Percentiles rank a stretch among this genome's conserved stretches.
These are phyloP conservation scores for Sordaria brevicollis DNA, from an alignment of 495 filamentous ascomycete genomes.

Conservation along the genomic window DNA sequence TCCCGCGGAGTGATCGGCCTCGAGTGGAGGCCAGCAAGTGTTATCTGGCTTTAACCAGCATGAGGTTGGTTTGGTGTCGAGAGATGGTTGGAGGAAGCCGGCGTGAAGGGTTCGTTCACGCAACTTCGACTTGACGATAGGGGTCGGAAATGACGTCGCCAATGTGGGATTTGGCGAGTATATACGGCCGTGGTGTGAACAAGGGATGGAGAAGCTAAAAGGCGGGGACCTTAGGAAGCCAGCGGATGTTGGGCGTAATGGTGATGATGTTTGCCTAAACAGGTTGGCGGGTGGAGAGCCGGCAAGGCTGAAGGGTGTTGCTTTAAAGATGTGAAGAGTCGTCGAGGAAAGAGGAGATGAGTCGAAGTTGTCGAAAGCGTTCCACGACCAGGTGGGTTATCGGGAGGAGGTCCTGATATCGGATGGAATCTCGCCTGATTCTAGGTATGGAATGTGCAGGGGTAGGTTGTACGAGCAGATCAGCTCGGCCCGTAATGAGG, in stretches of 20 bases:
- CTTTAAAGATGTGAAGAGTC: not conserved
- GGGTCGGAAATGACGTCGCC: not conserved
- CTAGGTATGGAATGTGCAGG: not conserved
- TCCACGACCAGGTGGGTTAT: not conserved
- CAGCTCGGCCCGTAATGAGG: not conserved
- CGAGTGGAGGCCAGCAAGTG: constrained; percentile 37
- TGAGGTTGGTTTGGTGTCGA: constrained; percentile 14
- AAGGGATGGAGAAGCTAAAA: not conserved
- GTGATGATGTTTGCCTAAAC: not conserved
- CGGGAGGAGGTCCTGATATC: not conserved
- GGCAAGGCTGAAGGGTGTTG: not conserved
- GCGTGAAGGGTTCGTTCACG: not conserved
- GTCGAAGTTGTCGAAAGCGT: not conserved
- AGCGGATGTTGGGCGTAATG: not conserved
- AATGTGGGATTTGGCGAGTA: not conserved
- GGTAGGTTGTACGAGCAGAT: not conserved
- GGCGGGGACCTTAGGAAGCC: not conserved
- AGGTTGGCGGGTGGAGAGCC: not conserved
- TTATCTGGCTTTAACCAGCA: constrained; percentile 29
- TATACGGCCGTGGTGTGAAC: not conserved
- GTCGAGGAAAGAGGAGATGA: not conserved
- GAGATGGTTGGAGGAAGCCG: not conserved
- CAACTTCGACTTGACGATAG: not conserved
- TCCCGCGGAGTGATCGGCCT: constrained; percentile 34
- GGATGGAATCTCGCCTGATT: constrained; percentile 3